Evolutionary conservation across 306 rosid genomes (phyloP).

Genomic region (Chamaecrista fasciculata): DNA sequence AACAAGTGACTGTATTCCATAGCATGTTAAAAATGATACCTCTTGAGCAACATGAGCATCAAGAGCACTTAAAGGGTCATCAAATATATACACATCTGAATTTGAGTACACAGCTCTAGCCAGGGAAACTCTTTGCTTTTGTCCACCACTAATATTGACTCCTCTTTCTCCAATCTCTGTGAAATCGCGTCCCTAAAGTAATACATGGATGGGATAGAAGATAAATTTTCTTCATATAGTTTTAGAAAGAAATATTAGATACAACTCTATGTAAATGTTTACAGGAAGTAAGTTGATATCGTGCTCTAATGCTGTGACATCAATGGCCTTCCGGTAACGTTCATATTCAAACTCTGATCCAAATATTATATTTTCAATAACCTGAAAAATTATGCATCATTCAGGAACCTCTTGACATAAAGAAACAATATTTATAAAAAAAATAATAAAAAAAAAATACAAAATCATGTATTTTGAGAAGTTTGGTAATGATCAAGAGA

Average conservation of each 20-base stretch:
- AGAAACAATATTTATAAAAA: neutral
- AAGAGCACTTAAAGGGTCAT: conserved; percentile 93
- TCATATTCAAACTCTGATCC: conserved; percentile 66
- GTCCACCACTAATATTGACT: conserved; percentile 93
- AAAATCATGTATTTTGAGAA: neutral
- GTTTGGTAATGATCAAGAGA: neutral
- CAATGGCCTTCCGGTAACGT: conserved; percentile 68
- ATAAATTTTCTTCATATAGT: neutral
- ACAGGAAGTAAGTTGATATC: conserved; percentile 83
- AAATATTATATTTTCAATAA: conserved; percentile 79
- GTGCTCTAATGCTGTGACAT: conserved; percentile 62
- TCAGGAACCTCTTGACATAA: conserved; percentile 15
- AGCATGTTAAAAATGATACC: conserved; percentile 44
- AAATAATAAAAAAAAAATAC: neutral
- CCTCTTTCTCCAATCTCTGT: conserved; percentile 98
- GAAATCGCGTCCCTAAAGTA: conserved; percentile 67
- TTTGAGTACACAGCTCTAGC: conserved; percentile 87
- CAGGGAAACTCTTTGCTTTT: conserved; percentile 90
- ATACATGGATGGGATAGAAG: neutral
- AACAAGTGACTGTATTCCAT: neutral
- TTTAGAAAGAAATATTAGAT: conserved; percentile 18
- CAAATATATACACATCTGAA: conserved; percentile 81
- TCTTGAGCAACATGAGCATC: conserved; percentile 83
- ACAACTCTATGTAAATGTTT: conserved; percentile 29
- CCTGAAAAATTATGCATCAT: conserved; percentile 41